A percentile compares a stretch with the other conserved stretches of the same genome.
These are phyloP conservation scores for Strobilomyces echinocephalus DNA, from an alignment of 768 basidiomycete species.

Conservation along the genomic window DNA sequence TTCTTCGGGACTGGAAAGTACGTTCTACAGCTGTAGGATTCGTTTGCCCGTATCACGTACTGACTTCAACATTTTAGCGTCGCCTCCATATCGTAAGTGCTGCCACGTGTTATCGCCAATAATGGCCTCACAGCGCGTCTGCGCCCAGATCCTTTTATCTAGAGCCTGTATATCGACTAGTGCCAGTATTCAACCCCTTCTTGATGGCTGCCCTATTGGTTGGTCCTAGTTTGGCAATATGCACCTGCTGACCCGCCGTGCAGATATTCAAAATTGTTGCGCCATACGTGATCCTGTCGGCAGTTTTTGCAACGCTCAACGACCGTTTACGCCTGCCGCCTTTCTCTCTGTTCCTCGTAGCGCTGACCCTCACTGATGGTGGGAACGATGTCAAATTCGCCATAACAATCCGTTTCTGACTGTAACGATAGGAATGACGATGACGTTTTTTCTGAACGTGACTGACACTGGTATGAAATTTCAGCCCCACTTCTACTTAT, in stretches of 20 bases:
- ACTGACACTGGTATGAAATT: constrained; percentile 60
- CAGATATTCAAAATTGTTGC: constrained; percentile 80
- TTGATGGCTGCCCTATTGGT: constrained; percentile 73
- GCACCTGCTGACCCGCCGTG: not conserved
- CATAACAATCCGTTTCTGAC: constrained; percentile 2
- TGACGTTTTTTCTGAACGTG: constrained; percentile 80
- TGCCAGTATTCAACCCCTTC: constrained; percentile 83
- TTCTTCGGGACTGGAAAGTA: constrained; percentile 86
- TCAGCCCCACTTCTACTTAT: not conserved
- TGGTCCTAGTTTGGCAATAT: not conserved
- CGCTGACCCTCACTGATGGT: constrained; percentile 48
- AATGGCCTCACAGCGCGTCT: not conserved
- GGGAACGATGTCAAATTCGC: constrained; percentile 1
- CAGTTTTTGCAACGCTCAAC: constrained; percentile 64
- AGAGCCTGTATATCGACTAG: constrained; percentile 81
- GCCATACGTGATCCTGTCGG: constrained; percentile 74
- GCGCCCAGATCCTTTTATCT: constrained; percentile 69
- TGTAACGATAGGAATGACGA: constrained; percentile 59
- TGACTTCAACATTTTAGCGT: constrained; percentile 41
- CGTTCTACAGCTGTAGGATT: constrained; percentile 25
- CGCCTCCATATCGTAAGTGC: constrained; percentile 73
- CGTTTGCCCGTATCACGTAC: not conserved
- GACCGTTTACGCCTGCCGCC: constrained; percentile 64
- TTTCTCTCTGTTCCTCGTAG: constrained; percentile 76
- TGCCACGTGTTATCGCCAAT: not conserved